Evolutionary conservation across 2,329 filamentous ascomycete genomes (phyloP), one percentile per base, ranked within the genome.

Genomic region (Beauveria scarabaeidicola): DNA sequence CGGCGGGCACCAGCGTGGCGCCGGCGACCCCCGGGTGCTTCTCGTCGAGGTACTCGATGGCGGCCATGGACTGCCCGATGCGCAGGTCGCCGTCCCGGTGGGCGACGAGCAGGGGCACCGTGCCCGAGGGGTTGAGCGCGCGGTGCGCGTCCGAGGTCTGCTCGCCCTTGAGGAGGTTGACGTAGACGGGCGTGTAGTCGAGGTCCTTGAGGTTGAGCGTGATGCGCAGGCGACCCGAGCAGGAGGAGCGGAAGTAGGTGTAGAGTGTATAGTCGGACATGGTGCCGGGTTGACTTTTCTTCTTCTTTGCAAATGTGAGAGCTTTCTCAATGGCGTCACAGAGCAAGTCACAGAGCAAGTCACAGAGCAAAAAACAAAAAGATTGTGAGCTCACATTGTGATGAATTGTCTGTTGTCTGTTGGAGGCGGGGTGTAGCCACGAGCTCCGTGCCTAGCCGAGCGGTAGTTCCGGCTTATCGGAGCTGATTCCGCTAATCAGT

Each of bases 21-120:
- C 27, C 29, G 29, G 29, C 65, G 0, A 65, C 61, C 0, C 73
- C 65, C 0, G 80, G 77, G 47, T 78, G 77, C 1, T 70, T 69
- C 63, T 87, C 83, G 52, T 86, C 83, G 3, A 87, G 75, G 62
- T 81, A 87, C 65, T 87, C 83, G 3, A 87, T 73, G 0, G 82
- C 83, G 1, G 84, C 80, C 40, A 84, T 67, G 5, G 82, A 85
- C 65, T 85, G 82, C 5, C 76, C 78, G 32, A 81, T 77, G n/a
- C 70, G 72, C 43, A 82, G 71, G 3, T 64, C 64, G 38, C 38
- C 47, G 1, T 64, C 58, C 2, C 69, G 59, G 6, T 71, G 69
- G 61, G 75, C 67, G 21, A 80, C 67, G 27, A 86, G 76, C 1
- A 82, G 76, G 0, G 83, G 83, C 3, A 87, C 79, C 4, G 78